A percentile compares a stretch with the other conserved stretches of the same genome.
Conservation (phyloP, 805 yeast species). For the Candida chauliodis region DNA sequence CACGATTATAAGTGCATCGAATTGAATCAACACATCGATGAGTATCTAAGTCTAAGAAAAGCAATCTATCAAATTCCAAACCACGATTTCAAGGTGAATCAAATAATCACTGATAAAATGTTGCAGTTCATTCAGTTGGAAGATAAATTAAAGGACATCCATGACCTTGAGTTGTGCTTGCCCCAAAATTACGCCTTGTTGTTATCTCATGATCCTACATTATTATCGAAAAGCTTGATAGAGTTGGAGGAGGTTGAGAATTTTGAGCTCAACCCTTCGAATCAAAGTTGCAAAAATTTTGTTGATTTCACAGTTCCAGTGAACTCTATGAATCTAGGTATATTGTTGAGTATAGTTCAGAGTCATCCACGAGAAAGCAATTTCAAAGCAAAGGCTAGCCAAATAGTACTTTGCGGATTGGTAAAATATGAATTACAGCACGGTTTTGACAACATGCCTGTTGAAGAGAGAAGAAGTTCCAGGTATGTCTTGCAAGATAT, state of each 20-base stretch:
- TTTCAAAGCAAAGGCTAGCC: constrained; percentile 2
- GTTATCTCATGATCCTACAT: constrained; percentile 4
- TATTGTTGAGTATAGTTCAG: constrained; percentile 1
- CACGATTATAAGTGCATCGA: constrained; percentile 34
- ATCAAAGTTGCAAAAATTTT: not conserved
- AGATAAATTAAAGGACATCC: not conserved
- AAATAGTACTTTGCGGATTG: constrained; percentile 4
- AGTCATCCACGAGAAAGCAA: not conserved
- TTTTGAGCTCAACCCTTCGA: not conserved
- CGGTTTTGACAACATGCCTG: not conserved
- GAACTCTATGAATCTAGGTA: constrained; percentile 5
- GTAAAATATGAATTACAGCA: not conserved
- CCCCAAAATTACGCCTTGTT: constrained; percentile 3
- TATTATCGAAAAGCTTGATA: constrained; percentile 3
- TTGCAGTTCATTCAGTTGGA: not conserved
- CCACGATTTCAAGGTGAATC: constrained; percentile 7
- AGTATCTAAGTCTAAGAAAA: constrained; percentile 9
- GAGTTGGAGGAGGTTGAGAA: constrained; percentile 6
- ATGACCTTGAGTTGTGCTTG: constrained; percentile 4
- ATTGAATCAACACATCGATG: constrained; percentile 9
- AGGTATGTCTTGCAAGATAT: constrained; percentile 11
- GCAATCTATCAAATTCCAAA: constrained; percentile 11
- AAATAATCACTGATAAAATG: constrained; percentile 3
- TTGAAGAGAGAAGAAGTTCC: constrained; percentile 4
- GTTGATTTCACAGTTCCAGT: constrained; percentile 6